phyloP scores from a whole-genome alignment of 2,329 filamentous ascomycete species.

The Triangularia setosa region DNA sequence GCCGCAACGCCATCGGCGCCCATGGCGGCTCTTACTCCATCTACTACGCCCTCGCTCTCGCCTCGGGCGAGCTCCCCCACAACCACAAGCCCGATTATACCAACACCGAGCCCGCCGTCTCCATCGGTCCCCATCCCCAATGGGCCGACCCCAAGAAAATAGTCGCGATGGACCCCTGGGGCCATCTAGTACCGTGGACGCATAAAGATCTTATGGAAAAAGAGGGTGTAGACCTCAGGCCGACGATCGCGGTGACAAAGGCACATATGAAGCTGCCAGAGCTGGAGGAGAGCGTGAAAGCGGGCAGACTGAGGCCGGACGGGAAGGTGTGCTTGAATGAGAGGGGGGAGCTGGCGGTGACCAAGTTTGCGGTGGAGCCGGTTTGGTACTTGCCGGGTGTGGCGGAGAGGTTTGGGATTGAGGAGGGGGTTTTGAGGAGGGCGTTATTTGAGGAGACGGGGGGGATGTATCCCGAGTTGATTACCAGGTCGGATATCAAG shows the following conservation, averaged over 20 bases:
- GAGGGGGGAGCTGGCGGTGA: slow-evolving; percentile 84
- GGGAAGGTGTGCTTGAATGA: slow-evolving; percentile 87
- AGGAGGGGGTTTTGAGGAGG: slow-evolving; percentile 81
- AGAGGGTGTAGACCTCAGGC: slow-evolving; percentile 80
- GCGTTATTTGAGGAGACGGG: slow-evolving; percentile 93
- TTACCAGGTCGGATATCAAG: slow-evolving; percentile 92
- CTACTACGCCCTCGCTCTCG: slow-evolving; percentile 89
- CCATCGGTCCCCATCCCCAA: slow-evolving; percentile 82
- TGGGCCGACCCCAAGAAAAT: slow-evolving; percentile 93
- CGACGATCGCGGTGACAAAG: slow-evolving; percentile 86
- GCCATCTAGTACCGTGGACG: slow-evolving; percentile 80
- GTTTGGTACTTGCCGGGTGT: slow-evolving; percentile 86
- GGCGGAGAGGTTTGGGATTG: slow-evolving; percentile 89
- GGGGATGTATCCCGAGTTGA: slow-evolving; percentile 92
- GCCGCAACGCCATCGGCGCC: slow-evolving; percentile 65
- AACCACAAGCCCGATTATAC: slow-evolving; percentile 71
- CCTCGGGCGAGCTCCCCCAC: slow-evolving; percentile 79
- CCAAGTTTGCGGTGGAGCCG: slow-evolving; percentile 94
- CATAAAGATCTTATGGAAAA: slow-evolving; percentile 75
- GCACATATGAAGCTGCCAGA: slow-evolving; percentile 97
- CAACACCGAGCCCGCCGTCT: slow-evolving; percentile 84
- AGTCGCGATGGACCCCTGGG: slow-evolving; percentile 93
- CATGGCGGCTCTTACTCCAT: slow-evolving; percentile 88
- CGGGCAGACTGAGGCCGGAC: slow-evolving; percentile 72
- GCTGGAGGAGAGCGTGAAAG: slow-evolving; percentile 79